Conservation (phyloP, 208 protist species). For the Wallacemonas rigidus region DNA sequence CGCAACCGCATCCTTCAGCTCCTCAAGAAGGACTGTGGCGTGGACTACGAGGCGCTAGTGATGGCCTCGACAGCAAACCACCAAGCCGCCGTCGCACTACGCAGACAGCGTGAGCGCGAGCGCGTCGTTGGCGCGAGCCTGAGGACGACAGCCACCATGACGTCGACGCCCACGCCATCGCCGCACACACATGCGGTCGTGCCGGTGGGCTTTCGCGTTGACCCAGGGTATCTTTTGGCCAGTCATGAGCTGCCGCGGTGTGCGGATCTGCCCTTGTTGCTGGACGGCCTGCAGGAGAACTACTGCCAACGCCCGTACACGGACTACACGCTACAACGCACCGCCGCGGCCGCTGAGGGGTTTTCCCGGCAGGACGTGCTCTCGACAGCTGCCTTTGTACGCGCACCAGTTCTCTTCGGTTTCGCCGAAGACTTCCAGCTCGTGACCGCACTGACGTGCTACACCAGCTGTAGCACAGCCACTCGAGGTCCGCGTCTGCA, state of each 20-base stretch:
- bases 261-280: constrained; percentile 21
- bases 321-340: constrained; percentile 68
- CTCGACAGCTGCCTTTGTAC: constrained; percentile 35
- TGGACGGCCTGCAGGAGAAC: constrained; percentile 81
- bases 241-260: constrained; percentile 41
- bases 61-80: constrained; percentile 35
- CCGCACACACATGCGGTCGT: constrained; percentile 15
- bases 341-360: constrained; percentile 36
- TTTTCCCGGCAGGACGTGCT: constrained; percentile 68
- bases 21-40: constrained; percentile 58
- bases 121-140: constrained; percentile 15
- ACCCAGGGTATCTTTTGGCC: constrained; percentile 72
- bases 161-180: neutral
- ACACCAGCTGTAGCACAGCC: constrained; percentile 49
- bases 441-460: constrained; percentile 48
- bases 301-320: constrained; percentile 64
- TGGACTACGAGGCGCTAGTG: constrained; percentile 68
- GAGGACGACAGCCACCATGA: neutral
- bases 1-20: constrained; percentile 61
- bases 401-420: constrained; percentile 29
- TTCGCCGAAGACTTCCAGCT: constrained; percentile 60
- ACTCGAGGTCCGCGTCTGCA: constrained; percentile 13
- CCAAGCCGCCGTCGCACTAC: constrained; percentile 20
- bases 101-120: constrained; percentile 26
- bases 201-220: constrained; percentile 64